Evolutionary conservation across 345 rosid species (phyloP), one percentile per base, ranked within the genome.

Genomic region (Jatropha curcas): DNA sequence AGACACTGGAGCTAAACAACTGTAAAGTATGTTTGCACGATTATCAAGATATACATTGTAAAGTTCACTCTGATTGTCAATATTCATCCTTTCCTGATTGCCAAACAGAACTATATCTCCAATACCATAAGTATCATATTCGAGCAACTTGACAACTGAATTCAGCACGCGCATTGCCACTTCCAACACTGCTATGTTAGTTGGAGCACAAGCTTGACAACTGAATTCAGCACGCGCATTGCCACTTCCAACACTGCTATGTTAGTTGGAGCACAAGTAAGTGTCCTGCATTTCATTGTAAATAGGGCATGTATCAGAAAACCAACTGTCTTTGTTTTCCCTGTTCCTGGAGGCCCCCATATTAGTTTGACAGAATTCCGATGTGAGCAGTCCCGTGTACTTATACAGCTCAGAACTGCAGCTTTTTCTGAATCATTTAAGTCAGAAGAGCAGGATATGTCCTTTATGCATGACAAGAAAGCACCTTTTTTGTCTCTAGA

Each of bases 271-370:
- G 72, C 60, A 58, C 67, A 74, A 4, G 77, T 45, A 12, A 74
- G 71, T 19, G 72, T 74, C 39, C 67, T 66, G 48, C 71, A 74
- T 55, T 59, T 74, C 72, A 19, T 41, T 31, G 22, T 67, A 4
- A 56, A 39, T 8, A 74, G 66, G 1, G 66, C 12, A 48, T 35
- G 46, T 12, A 74, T n/a, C 27, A 74, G 2, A 9, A 6, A 30
- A 43, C 59, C 12, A 43, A 31, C 25, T 16, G 77, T 74, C 48
- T 51, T 73, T 7, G 76, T 73, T 73, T 73, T 73, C 22, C 76
- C 76, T 9, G 76, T 73, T n/a, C 76, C 77, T 5, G 72, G 77
- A 59, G 72, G 72, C 31, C 72, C 77, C 72, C 71, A 48, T 9
- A 43, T 33, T 16, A 74, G 28, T 45, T 74, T 58, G 11, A 74